Conservation (phyloP, 108 stramenopile species). For the Schizochytrium sp. region DNA sequence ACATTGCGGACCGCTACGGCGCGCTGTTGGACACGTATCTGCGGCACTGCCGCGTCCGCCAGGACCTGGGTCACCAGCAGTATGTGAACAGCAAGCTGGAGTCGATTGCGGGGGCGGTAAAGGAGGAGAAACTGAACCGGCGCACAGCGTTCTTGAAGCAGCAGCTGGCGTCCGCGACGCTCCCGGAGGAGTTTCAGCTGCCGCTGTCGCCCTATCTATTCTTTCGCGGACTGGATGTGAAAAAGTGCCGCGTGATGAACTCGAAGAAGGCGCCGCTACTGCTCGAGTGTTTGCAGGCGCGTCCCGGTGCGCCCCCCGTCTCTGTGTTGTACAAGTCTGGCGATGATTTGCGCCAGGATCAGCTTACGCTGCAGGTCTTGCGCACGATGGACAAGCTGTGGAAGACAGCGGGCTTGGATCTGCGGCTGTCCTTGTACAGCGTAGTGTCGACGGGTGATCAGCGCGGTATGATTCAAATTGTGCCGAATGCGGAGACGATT, state of each 20-base stretch:
- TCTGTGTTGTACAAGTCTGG: conserved; percentile 48
- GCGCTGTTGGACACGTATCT: conserved; percentile 33
- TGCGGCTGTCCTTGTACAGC: conserved; percentile 35
- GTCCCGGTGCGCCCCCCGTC: conserved; percentile 1
- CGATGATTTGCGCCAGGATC: conserved; percentile 59
- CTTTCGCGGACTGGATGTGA: conserved; percentile 21
- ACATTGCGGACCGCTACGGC: conserved; percentile 27
- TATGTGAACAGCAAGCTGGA: conserved; percentile 31
- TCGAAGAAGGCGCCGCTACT: conserved; percentile 39
- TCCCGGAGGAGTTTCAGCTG: conserved; percentile 37
- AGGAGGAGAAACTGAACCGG: background rate
- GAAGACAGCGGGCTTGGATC: conserved; percentile 40
- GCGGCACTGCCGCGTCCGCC: conserved; percentile 28
- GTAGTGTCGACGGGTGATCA: conserved; percentile 46
- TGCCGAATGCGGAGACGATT: conserved; percentile 39
- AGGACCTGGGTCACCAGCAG: conserved; percentile 35
- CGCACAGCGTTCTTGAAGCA: background rate
- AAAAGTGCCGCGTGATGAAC: conserved; percentile 38
- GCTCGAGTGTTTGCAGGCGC: conserved; percentile 24
- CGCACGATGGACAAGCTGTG: conserved; percentile 54
- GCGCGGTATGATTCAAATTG: conserved; percentile 50
- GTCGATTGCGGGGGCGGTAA: conserved; percentile 12
- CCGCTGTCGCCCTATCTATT: conserved; percentile 26
- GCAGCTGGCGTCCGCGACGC: background rate
- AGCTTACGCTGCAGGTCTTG: conserved; percentile 53